Evolutionary conservation across 331 rosid genomes (phyloP), one percentile per base, ranked within the genome.

Genomic region (Phaseolus coccineus): DNA sequence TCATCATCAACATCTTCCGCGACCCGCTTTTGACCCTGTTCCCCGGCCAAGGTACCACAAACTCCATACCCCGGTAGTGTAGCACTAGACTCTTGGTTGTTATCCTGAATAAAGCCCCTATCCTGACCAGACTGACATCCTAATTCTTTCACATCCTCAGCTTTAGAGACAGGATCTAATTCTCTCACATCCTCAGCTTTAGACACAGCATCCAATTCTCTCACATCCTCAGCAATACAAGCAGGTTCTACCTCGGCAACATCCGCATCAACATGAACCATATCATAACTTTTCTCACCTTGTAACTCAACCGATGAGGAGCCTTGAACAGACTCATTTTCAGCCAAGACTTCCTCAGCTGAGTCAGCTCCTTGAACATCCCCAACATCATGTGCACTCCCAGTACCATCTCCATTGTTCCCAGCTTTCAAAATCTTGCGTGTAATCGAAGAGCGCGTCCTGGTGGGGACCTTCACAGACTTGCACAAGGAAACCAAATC

Each of bases 401-500:
- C 81, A 55, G 8, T 75, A 61, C 66, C 90, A 33, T 27, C 78
- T 80, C 69, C 90, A 40, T 27, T 44, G 70, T 79, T 83, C 74
- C 39, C 77, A 73, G 76, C 84, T 87, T 90, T 91, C 69, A 82
- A 58, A 85, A 63, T 72, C 87, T 82, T 94, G 56, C 69, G 69
- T 3, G 81, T 58, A 85, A 87, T 76, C 46, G 93, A 86, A 55
- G 97, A 88, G 66, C 98, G 97, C 1, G 74, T 90, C 83, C 80
- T 91, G 22, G 98, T 92, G 71, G 98, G 98, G 62, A 91, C 92
- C 91, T 91, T 92, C 35, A 88, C 86, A 79, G 86, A 91, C 70
- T 88, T 89, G 82, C 95, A 89, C 0, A 88, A 78, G 10, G 91
- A 86, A 58, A 91, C 85, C 42, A 92, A 87, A 88, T 92, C 91